A percentile compares a stretch with the other conserved stretches of the same genome.
Conservation (phyloP, 179 eudicot genomes). For the Gypsophila paniculata region DNA sequence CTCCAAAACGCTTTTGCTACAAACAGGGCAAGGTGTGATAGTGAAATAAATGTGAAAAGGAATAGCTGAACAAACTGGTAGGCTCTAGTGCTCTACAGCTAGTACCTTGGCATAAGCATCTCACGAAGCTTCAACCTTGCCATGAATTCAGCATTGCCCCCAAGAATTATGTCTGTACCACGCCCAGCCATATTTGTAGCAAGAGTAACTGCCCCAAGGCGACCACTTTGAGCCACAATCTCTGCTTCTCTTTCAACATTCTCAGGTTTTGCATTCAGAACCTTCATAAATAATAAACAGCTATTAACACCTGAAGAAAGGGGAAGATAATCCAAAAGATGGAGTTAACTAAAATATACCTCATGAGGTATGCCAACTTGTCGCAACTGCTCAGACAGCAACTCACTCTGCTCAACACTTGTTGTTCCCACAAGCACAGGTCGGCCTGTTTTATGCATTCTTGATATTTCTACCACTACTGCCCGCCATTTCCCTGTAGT, state of each 20-base stretch:
- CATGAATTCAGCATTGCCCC: slow-evolving; percentile 99
- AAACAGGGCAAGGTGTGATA: neutral
- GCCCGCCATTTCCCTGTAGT: slow-evolving; percentile 93
- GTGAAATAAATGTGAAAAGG: neutral
- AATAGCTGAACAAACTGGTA: slow-evolving; percentile 5
- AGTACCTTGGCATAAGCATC: slow-evolving; percentile 97
- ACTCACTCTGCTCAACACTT: slow-evolving; percentile 96
- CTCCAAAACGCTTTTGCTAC: neutral
- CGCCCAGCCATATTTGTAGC: slow-evolving; percentile 99
- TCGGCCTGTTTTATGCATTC: slow-evolving; percentile 91
- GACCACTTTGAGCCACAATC: slow-evolving; percentile 99
- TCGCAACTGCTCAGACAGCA: slow-evolving; percentile 70
- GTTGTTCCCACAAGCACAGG: slow-evolving; percentile 99
- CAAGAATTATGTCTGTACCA: slow-evolving; percentile 98
- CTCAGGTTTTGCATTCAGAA: slow-evolving; percentile 97
- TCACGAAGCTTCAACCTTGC: slow-evolving; percentile 95
- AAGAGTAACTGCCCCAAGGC: slow-evolving; percentile 93
- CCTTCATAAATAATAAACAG: slow-evolving; percentile 37
- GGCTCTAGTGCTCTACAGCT: slow-evolving; percentile 12
- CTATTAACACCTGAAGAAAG: neutral
- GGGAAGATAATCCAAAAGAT: neutral
- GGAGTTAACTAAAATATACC: slow-evolving; percentile 34
- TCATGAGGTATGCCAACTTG: slow-evolving; percentile 88
- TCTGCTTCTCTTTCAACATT: slow-evolving; percentile 99
- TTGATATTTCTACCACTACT: slow-evolving; percentile 91